Base-by-base conservation (phyloP, 2,329 filamentous ascomycete genomes). In the Curvularia verruculosa region DNA sequence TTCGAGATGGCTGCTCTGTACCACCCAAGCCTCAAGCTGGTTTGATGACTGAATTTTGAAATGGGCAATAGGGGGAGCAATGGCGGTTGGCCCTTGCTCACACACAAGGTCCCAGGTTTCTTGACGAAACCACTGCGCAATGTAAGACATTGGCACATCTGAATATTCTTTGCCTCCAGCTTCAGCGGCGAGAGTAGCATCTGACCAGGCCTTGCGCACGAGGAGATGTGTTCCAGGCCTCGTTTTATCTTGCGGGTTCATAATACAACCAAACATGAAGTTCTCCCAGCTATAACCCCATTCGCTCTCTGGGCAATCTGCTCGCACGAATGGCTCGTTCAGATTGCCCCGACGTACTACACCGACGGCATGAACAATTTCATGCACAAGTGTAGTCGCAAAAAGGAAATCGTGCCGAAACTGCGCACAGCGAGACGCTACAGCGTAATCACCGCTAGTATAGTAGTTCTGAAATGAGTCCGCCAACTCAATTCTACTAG, bases 231-330 rank as follows among this genome's bases (percentile, higher is more conserved):
- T 68, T 5, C 63, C 65, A 40, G 44, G 39, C 2, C 21, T 49
- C 1, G 43, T 51, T 24, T 60, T 61, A 28, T 73, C 63, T 41
- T 70, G 68, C 1, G 74, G 72, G 26, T 75, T 73, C 26, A 75
- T 67, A 3, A 74, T 59, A 24, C 60, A 61, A 13, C 74, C 73
- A 37, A 76, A 75, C 61, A 73, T 69, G 59, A 72, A 74, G 44
- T 72, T 66, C 52, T 77, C 75, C 73, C 73, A 77, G n/a, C 71
- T 68, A 45, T 59, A 70, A 13, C 75, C 75, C 62, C 67, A 70
- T 46, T 77, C 75, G 2, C 61, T 58, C 5, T 63, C 63, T 3
- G 70, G 72, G 54, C 68, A 66, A 18, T 72, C 59, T 12, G 56
- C 50, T 10, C 58, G 52, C 23, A 74, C 65, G 39, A 55, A 62